Conservation (phyloP, 345 rosid species). For the Erysimum cheiranthoides region DNA sequence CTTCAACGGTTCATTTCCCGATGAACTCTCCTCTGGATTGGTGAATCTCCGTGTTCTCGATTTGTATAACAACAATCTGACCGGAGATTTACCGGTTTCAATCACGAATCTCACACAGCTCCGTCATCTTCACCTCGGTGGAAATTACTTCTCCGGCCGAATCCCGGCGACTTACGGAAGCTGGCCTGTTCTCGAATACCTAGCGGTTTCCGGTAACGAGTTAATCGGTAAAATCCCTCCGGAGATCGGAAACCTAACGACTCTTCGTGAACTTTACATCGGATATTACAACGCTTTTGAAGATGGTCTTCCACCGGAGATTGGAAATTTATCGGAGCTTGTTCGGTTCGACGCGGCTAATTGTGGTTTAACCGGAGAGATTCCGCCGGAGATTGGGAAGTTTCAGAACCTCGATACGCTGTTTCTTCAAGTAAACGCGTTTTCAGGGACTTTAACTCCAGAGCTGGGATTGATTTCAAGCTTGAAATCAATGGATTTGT, state of each 20-base stretch:
- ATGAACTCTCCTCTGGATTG: constrained; percentile 54
- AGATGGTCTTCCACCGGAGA: constrained; percentile 68
- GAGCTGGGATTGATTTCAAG: constrained; percentile 65
- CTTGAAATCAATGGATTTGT: constrained; percentile 80
- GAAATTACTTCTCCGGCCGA: constrained; percentile 69
- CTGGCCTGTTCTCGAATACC: constrained; percentile 66
- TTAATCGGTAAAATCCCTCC: constrained; percentile 68
- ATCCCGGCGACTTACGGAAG: constrained; percentile 72
- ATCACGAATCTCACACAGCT: constrained; percentile 60
- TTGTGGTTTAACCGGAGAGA: constrained; percentile 63
- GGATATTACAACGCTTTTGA: constrained; percentile 78
- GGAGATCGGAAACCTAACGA: constrained; percentile 71
- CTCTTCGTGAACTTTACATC: constrained; percentile 67
- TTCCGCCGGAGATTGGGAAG: constrained; percentile 65
- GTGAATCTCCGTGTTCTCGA: constrained; percentile 71
- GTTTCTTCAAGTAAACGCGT: constrained; percentile 77
- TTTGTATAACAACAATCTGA: constrained; percentile 85
- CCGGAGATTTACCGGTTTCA: constrained; percentile 68
- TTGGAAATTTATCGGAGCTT: constrained; percentile 72
- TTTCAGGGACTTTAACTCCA: constrained; percentile 59
- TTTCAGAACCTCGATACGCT: constrained; percentile 78
- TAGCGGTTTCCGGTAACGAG: constrained; percentile 81
- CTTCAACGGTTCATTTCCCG: constrained; percentile 70
- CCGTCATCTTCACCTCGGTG: constrained; percentile 79
- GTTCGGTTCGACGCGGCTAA: constrained; percentile 73